Base-by-base conservation (phyloP, 1,284 basidiomycete genomes). In the Trametes pubescens region DNA sequence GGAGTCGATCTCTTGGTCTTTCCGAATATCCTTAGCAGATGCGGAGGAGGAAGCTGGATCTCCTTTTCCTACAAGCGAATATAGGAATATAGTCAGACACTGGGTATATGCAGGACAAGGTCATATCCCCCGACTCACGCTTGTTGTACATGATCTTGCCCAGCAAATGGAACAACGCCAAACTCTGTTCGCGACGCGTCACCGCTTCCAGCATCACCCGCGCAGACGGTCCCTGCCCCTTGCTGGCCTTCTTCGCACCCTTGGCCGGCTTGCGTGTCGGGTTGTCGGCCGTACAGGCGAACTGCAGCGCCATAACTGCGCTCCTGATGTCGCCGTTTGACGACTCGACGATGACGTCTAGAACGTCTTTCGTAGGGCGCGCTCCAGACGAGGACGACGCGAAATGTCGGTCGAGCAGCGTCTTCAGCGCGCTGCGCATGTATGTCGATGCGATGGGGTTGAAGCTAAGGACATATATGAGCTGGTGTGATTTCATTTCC, bases 131-230 rank as follows among this genome's bases (percentile, higher is more conserved):
- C 2, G 0, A 78, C 86, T 63, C 62, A 94, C 97, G 87, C 78
- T 99, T 99, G 77, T 98, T 99, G 76, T 97, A 99, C 55, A 99
- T 77, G 2, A 99, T 86, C 78, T 94, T 97, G 7, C 97, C 98
- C 40, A 99, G 80, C 8, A 98, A 81, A 78, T 99, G 98, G 73
- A 99, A 99, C 44, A 99, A 80, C 2, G 87, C 89, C 10, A 99
- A 80, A 60, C 90, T 92, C 70, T 95, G 91, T 71, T 99, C 97
- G 54, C 95, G 82, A 58, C 90, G 80, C 18, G 93, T 92, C 0
- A 95, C 83, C 2, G 86, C 84, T 73, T 94, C 90, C 67, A 95
- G 69, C 14, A 89, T 72, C 1, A 78, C 74, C 4, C 76, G 73
- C 13, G 73, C 74, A 43, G 35, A 66, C 9, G 46, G 58, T 10